Percentiles rank a stretch among this genome's conserved stretches.
Evolutionary conservation across 2,329 filamentous ascomycete genomes (phyloP).

Genomic region (Penicillium paneum): DNA sequence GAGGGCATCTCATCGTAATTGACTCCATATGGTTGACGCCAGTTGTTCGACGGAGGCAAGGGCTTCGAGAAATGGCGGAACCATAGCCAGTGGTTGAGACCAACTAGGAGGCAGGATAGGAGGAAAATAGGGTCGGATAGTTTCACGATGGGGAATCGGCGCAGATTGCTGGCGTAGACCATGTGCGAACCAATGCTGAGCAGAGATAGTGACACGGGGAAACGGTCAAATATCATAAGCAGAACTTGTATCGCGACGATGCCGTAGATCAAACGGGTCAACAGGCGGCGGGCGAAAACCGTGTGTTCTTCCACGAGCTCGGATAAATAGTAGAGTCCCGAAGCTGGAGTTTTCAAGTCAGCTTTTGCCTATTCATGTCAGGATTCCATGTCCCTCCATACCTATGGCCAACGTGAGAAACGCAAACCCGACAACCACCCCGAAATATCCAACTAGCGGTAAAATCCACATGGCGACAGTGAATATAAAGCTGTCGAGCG

Average conservation of each 20-base stretch:
- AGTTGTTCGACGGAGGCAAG: constrained; percentile 40
- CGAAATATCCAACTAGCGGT: constrained; percentile 83
- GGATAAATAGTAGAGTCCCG: constrained; percentile 96
- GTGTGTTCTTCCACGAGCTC: constrained; percentile 98
- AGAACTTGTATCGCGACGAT: constrained; percentile 72
- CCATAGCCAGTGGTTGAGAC: constrained; percentile 92
- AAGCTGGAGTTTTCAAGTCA: constrained; percentile 56
- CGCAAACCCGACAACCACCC: constrained; percentile 81
- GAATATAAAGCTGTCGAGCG: not conserved
- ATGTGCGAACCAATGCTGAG: constrained; percentile 77
- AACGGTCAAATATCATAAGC: constrained; percentile 77
- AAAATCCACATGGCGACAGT: constrained; percentile 80
- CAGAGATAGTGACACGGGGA: constrained; percentile 70
- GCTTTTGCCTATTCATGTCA: not conserved
- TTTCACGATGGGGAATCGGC: constrained; percentile 72
- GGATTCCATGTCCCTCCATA: constrained; percentile 38
- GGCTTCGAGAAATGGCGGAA: constrained; percentile 85
- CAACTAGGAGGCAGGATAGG: constrained; percentile 76
- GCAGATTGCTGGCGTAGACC: constrained; percentile 84
- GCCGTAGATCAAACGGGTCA: constrained; percentile 78
- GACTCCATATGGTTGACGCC: constrained; percentile 40
- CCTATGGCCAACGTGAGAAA: constrained; percentile 94
- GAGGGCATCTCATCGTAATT: constrained; percentile 59
- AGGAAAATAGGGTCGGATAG: constrained; percentile 84
- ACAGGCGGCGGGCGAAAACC: constrained; percentile 81